Evolutionary conservation across 2,329 filamentous ascomycete genomes (phyloP), one percentile per base, ranked within the genome.

Genomic region (Talaromyces piceae): DNA sequence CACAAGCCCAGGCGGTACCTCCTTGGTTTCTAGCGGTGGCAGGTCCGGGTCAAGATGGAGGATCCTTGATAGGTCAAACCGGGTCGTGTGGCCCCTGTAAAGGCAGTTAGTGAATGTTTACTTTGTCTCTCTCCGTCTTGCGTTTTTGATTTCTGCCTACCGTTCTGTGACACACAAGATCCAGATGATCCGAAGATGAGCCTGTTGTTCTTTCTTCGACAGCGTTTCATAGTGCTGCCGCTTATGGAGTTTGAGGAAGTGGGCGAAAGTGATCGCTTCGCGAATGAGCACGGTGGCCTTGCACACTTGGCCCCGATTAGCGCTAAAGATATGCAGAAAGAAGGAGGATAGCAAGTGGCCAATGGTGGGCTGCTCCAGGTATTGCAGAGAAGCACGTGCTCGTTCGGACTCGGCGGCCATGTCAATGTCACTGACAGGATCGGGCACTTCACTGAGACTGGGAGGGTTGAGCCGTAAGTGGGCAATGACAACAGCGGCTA

Each of bases 161-260:
- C 51, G 51, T 41, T 53, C 51, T 27, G 51, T 53, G 18, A 53
- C 46, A 9, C 51, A 23, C 28, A 53, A 22, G 23, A 53, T 53
- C 51, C 51, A 49, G 13, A 53, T 53, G 27, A 53, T 53, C 23
- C 51, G 47, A 53, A 53, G 51, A 37, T 49, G 47, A 12, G 49
- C 39, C 4, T 53, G 51, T 31, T 22, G 31, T 22, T 53, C 18
- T 16, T 53, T 49, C 8, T 49, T 47, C 18, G 51, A 28, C 20
- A 53, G 23, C n/a, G 25, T 28, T 3, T 16, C 45, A 44, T 53
- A 53, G 41, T 53, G 51, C 41, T 49, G 44, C 9, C 41, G 46
- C 41, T 49, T 46, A 13, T 53, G 46, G 12, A 53, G 41, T 23
- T 53, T 47, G 22, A 53, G 18, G 12, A 53, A 53, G 16, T 49